Evolutionary conservation across 768 basidiomycete genomes (phyloP), one percentile per base, ranked within the genome.

Genomic region (Kwoniella mangroviensis): DNA sequence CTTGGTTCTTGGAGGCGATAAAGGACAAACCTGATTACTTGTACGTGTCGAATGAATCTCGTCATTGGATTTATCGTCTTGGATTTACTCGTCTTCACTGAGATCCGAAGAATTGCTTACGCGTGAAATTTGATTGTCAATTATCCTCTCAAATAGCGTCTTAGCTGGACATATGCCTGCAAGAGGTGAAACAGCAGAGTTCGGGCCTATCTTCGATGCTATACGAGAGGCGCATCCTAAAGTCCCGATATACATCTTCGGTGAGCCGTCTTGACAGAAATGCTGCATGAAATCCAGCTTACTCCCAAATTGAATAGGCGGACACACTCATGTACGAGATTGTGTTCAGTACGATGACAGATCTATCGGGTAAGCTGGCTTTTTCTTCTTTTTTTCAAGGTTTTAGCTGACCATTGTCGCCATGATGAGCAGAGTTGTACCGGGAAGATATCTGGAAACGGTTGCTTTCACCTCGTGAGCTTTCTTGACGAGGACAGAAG

Each of bases 401-500:
- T 1, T 34, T 34, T 34, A 34, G 34, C 34, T 34, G 34, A 34
- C 34, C 34, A 34, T 34, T 34, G 34, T 34, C 34, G 34, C 34
- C 34, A 34, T 34, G 58, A 34, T 67, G 10, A 49, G 15, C 65
- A 79, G 79, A 26, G 71, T 83, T 13, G 80, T 80, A 13, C 77
- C 78, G 0, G 82, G 94, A 19, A 86, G 92, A 24, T 96, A 95
- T 79, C 91, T 96, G 90, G 94, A 97, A 84, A 97, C 94, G 11
- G 85, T 95, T 64, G 93, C 92, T 17, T 83, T 80, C 71, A 75
- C 79, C 11, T 83, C 82, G 81, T 90, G 28, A 74, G 83, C 74
- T 13, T 12, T 17, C 21, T 19, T 51, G 3, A 28, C 26, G 51
- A 5, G 19, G 45, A 49, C 19, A 51, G 5, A 13, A 22, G 24